Percentiles rank a stretch among this genome's conserved stretches.
phyloP scores from a whole-genome alignment of 176 grass and related monocot genomes.

The Calamus simplicifolius region DNA sequence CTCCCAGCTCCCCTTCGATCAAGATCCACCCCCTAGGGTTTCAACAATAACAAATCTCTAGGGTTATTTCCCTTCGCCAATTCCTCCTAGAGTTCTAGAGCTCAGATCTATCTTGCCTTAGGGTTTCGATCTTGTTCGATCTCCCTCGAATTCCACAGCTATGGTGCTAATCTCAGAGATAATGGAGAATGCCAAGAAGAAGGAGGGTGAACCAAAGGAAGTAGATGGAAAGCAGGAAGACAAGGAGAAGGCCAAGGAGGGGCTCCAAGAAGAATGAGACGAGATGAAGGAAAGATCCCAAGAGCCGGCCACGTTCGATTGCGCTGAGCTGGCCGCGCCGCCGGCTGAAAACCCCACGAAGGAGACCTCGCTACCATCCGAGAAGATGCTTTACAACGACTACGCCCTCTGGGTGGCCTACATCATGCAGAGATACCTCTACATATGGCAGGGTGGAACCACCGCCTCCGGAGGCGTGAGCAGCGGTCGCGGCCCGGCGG shows the following conservation, averaged over 20 bases:
- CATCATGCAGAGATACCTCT: conserved; percentile 28
- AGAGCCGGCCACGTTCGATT: too few relatives aligned
- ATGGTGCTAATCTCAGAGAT: conserved; percentile 26
- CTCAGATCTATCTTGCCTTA: neutral
- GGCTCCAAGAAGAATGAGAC: too few relatives aligned
- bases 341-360: neutral
- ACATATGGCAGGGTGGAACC: conserved; percentile 14
- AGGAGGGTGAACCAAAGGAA: too few relatives aligned
- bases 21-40: neutral
- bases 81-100: neutral
- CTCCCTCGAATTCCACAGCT: neutral
- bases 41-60: neutral
- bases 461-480: neutral
- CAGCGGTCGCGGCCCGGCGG: neutral
- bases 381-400: conserved; percentile 12
- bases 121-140: neutral
- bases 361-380: neutral
- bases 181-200: neutral
- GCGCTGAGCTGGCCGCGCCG: neutral
- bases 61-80: neutral
- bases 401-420: conserved; percentile 19
- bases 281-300: too few relatives aligned
- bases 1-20: neutral
- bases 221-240: too few relatives aligned
- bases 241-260: too few relatives aligned